Evolutionary conservation across 2,329 filamentous ascomycete species (phyloP), one percentile per base, ranked within the genome.

Genomic region (Triangularia setosa): DNA sequence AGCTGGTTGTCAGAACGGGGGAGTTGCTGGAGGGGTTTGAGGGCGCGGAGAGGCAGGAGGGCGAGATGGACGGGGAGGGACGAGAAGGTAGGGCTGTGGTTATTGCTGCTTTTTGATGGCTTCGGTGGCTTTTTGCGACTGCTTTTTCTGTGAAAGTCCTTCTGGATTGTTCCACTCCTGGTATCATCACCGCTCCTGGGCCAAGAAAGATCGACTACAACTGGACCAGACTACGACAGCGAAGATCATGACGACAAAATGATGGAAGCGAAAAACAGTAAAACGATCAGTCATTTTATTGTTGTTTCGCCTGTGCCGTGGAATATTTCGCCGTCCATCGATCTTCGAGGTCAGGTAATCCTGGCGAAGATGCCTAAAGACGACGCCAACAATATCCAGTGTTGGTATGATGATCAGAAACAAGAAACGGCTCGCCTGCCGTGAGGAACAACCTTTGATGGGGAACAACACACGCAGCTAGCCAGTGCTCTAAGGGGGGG

Each of bases 1-100:
- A 92, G 77, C 76, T 93, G 61, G 76, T 90, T 52, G 81, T 93
- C 35, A 83, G 87, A 58, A 87, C 87, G 3, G 85, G 82, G 58
- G 82, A 84, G 70, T 78, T 92, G 35, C 79, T 91, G 14, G 75
- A 90, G 40, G 86, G 83, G 64, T 78, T 90, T 24, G 91, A 95
- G 72, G 80, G 84, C 72, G 87, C 87, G 1, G 78, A 86, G 63
- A 78, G 82, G 58, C 84, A 90, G 71, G 83, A 90, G 68, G 78
- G 83, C 57, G 81, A 81, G 55, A 78, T 82, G 65, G 40, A 48
- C 11, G 40, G 40, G 4, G 40, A 18, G 8, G 40, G 40, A 21
- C 21, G 18, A 48, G 82, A 84, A 73, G 87, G 87, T 75, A 90
- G 88, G 76, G 87, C 89, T 61, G 80, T 92, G 62, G 80, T 90